Evolutionary conservation across 345 rosid genomes (phyloP), one percentile per base, ranked within the genome.

Genomic region (Acer campestre): DNA sequence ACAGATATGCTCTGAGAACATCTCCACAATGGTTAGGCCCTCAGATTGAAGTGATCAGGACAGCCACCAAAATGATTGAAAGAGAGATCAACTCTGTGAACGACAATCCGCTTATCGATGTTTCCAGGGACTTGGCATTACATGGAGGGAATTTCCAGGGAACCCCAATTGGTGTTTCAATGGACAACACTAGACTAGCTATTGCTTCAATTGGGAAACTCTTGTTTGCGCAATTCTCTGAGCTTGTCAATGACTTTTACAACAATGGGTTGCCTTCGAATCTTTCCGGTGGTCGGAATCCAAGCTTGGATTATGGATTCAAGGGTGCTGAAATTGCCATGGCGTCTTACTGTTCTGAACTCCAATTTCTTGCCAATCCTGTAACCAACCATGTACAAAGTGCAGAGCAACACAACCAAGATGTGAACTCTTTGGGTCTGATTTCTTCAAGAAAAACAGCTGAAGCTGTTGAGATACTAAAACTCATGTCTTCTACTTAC

Each of bases 121-220:
- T 92, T 2, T 86, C 94, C 1, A 83, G 93, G 62, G 89, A 82
- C 83, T 88, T 87, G 69, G 95, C 97, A 17, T 71, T 92, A 1
- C 95, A 92, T 70, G 93, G 95, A 2, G 97, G 97, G 3, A 92
- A 92, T 78, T 92, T 92, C 87, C 97, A 91, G 67, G 97, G 97
- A 14, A 91, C 97, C 14, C 97, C 95, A 0, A 89, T 92, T 61
- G 97, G 97, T n/a, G 95, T 92, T 9, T 90, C 97, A 0, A 92
- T 89, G 95, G 97, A 91, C 75, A 92, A 92, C 80, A 88, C 90
- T 3, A 79, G 97, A 13, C 77, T 90, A 5, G 95, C 93, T 5
- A 78, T 92, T 1, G 92, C 93, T 0, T 82, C 97, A 0, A 91
- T 91, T 16, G 95, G 97, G 1, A 92, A 91, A 61, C 91, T 92